Evolutionary conservation across 331 rosid species (phyloP), one percentile per base, ranked within the genome.

Genomic region (Quercus tomentella): DNA sequence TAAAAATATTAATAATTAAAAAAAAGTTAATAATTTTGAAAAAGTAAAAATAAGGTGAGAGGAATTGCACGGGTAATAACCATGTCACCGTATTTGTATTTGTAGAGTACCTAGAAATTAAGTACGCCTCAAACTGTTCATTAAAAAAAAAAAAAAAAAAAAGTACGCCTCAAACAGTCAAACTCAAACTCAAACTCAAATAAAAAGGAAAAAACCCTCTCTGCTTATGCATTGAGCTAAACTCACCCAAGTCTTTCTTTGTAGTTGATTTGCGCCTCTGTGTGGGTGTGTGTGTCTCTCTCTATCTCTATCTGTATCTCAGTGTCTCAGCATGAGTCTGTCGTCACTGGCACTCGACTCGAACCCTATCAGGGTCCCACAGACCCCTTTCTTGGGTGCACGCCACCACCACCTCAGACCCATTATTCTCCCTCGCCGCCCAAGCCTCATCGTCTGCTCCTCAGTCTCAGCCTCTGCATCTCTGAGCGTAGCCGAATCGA

Each of bases 371-470:
- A 35, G 55, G 51, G 58, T 30, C 16, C 51, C 79, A 30, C 75
- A 41, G 74, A 17, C 41, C n/a, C 16, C 49, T 35, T 72, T 16
- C 66, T 49, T 75, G 20, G 80, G 56, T 11, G 5, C 5, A 1
- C 18, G 16, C 18, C 55, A 49, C 18, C 55, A 6, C 60, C 70
- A 70, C 18, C 72, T 30, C 43, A 7, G 51, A 56, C 11, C 80
- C 26, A 58, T 43, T 18, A 33, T 72, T 45, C 70, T 65, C 74
- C 75, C 73, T 58, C 37, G 77, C 21, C 83, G 73, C 16, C 37
- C 56, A 17, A 91, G 73, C 84, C 18, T 81, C 7, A 79, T 91
- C 78, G 72, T 88, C 1, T 89, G 93, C 85, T 83, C 93, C 85
- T 83, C 93, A 8, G 45, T 41, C 25, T 79, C 73, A 3, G 86